Percentiles rank a stretch among this genome's conserved stretches.
Conservation (phyloP, 2,329 filamentous ascomycete genomes). For the Capronia americana region DNA sequence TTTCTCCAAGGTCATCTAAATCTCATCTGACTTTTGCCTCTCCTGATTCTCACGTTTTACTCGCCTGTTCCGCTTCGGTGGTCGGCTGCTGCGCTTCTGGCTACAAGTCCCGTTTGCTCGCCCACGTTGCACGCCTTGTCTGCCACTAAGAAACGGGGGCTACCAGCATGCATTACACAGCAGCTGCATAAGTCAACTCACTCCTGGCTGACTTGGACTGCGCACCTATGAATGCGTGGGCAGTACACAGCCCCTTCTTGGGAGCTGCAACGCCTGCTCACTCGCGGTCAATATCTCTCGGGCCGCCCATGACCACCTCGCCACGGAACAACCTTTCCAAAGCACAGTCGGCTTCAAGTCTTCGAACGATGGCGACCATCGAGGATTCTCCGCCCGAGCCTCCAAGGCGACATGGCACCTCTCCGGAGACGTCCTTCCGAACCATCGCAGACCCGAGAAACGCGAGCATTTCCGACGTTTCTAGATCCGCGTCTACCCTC, state of each 20-base stretch:
- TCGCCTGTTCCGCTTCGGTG: neutral
- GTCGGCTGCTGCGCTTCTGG: neutral
- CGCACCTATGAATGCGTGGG: constrained; percentile 30
- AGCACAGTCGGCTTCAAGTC: constrained; percentile 53
- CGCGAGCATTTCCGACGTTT: constrained; percentile 46
- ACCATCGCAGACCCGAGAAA: constrained; percentile 55
- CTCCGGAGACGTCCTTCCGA: constrained; percentile 48
- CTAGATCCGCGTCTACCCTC: constrained; percentile 45
- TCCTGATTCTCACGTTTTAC: constrained; percentile 4
- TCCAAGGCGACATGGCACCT: constrained; percentile 44
- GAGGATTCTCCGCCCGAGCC: constrained; percentile 40
- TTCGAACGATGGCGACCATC: constrained; percentile 46
- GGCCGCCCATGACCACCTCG: constrained; percentile 24
- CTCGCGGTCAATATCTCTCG: constrained; percentile 36
- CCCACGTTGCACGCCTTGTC: constrained; percentile 11
- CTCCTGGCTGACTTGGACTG: neutral
- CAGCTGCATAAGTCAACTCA: constrained; percentile 26
- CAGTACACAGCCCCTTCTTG: constrained; percentile 36
- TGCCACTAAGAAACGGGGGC: constrained; percentile 11
- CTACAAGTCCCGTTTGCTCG: constrained; percentile 5
- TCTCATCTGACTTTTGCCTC: constrained; percentile 15
- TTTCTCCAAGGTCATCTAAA: neutral
- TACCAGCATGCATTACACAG: constrained; percentile 32
- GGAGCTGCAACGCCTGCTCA: constrained; percentile 29
- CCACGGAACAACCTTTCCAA: constrained; percentile 45